Evolutionary conservation across 2,329 filamentous ascomycete species (phyloP), one percentile per base, ranked within the genome.

Genomic region (Pseudogymnoascus sp.): DNA sequence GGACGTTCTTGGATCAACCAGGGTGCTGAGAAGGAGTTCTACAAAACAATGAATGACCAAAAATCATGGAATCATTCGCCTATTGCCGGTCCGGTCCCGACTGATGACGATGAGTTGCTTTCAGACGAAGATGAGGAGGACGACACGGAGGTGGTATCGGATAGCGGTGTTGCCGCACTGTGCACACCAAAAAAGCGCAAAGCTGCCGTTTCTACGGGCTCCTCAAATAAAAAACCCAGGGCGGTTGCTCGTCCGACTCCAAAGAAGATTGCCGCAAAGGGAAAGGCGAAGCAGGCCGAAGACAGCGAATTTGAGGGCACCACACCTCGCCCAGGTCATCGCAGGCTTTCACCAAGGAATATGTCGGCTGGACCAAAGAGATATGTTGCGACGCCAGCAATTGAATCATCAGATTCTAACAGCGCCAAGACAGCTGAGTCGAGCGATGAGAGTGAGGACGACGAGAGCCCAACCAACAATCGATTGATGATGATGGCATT

Each of bases 401-500:
- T 20, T 11, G 47, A 54, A 34, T n/a, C 16, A n/a, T 32, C 47
- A 6, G 16, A 54, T 14, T 54, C 28, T 5, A 12, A 8, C 22
- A 11, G 14, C 3, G 14, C 12, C 14, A 16, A 50, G 30, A 50
- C 25, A 1, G 43, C 6, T 4, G 43, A 50, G 43, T 30, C 28
- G 5, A 54, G 25, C 28, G 47, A 54, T 34, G 47, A 34, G 47
- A 32, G 47, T 11, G 28, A 54, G 9, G 47, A 34, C 8, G 47
- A 54, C 5, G 28, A 54, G n/a, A 54, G 28, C 16, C 47, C 28
- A 4, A 12, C 16, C 6, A 54, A 20, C 2, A 54, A 32, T 3
- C 28, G 47, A 32, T 14, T 54, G 16, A 54, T 54, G 47, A 54
- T 54, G 47, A 54, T 54, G 47, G 47, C 47, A 20, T 54, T 54